A percentile compares a stretch with the other conserved stretches of the same genome.
phyloP scores from a whole-genome alignment of 2,329 filamentous ascomycete genomes.

The Penicillium sp. region DNA sequence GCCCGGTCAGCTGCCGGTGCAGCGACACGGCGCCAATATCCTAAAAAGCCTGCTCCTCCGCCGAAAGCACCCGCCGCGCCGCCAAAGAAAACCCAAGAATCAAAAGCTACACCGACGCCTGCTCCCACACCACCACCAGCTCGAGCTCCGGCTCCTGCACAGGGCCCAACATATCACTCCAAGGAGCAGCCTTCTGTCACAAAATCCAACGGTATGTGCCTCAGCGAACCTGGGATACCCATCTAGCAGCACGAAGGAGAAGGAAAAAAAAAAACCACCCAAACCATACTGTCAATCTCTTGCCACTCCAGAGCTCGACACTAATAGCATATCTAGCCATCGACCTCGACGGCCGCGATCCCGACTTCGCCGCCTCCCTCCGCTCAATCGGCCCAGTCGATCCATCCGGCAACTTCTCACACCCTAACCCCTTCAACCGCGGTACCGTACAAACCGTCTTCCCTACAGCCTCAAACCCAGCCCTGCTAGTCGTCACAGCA shows the following conservation, averaged over 20 bases:
- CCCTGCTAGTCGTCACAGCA: conserved; percentile 54
- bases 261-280: background rate
- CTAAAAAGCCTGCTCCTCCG: conserved; percentile 45
- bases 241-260: background rate
- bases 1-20: conserved; percentile 50
- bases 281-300: background rate
- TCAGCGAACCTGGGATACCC: background rate
- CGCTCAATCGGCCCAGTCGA: conserved; percentile 62
- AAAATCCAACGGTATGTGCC: conserved; percentile 36
- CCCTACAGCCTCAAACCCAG: conserved; percentile 51
- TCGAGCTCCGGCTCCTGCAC: conserved; percentile 5
- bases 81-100: conserved; percentile 18
- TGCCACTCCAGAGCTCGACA: background rate
- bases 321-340: conserved; percentile 44
- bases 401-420: conserved; percentile 57
- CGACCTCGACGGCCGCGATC: conserved; percentile 62
- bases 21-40: conserved; percentile 57
- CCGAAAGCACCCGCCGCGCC: conserved; percentile 28
- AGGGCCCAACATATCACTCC: conserved; percentile 36
- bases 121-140: conserved; percentile 6
- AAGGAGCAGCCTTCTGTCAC: conserved; percentile 33
- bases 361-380: conserved; percentile 76
- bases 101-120: conserved; percentile 40
- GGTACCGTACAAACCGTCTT: conserved; percentile 39
- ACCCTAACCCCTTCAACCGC: conserved; percentile 52